Evolutionary conservation across 192 early-diverging fungal species (phyloP), one percentile per base, ranked within the genome.

Genomic region (Ambispora gerdemannii): DNA sequence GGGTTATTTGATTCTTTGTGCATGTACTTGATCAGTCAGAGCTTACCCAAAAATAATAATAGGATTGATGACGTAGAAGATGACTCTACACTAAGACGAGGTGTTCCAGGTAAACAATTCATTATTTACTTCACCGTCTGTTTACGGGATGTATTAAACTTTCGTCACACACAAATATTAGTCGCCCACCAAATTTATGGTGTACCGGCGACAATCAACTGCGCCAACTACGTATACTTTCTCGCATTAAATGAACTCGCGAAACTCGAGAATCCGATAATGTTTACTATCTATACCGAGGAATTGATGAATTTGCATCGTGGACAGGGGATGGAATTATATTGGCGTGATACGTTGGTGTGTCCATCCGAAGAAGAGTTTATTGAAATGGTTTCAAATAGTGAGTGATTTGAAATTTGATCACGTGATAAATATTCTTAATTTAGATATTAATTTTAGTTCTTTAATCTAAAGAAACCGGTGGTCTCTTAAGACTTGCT

Each of bases 1-100:
- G 35, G 10, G 22, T n/a, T 72, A 27, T 25, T 1, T 50, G 32
- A 22, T 28, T 33, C 17, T 2, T 59, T 35, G 19, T 32, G 4
- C 3, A 31, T 6, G 6, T 43, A 43, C 15, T 43, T 10, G 15
- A 43, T 43, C 38, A 15, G 15, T 43, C 38, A 10, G 15, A 10
- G 15, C 38, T 10, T 43, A 10, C 15, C 38, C 38, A 6, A 43
- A 43, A 10, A 32, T 22, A 52, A 52, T 30, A 20, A 34, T 72
- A 92, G 91, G 53, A 89, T 99, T 27, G 97, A 99, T 76, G 97
- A 99, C 70, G 92, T 99, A 11, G 92, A 99, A 76, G 97, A 99
- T 71, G 89, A 87, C 62, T 96, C 94, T 0, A 84, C 86, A 24
- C 72, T 99, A 56, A 83, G 97, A 61, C 78, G 97, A 68, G 97